phyloP scores from a whole-genome alignment of 805 yeast species.

The Wickerhamomyces chambardii region DNA sequence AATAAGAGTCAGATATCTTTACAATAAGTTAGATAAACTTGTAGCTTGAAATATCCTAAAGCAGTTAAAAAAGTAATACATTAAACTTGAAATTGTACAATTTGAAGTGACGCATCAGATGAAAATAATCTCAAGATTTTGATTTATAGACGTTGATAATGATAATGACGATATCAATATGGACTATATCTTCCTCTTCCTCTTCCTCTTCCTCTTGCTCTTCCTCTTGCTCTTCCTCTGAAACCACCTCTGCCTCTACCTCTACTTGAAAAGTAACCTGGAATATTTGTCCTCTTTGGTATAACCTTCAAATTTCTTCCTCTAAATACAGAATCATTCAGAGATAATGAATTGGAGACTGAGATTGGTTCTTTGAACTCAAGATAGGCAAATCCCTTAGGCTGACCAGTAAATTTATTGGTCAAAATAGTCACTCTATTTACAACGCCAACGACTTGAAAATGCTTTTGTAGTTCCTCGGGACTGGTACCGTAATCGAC shows the following conservation, averaged over 20 bases:
- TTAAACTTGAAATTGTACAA: too few species aligned
- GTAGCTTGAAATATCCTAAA: too few species aligned
- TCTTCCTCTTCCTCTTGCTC: constrained; percentile 24
- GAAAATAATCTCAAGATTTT: too few species aligned
- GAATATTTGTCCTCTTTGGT: constrained; percentile 76
- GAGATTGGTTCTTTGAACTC: constrained; percentile 67
- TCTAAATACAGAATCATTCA: constrained; percentile 57
- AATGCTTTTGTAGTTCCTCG: constrained; percentile 69
- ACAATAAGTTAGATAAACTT: too few species aligned
- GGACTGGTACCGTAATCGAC: constrained; percentile 78
- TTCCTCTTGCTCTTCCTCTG: constrained; percentile 33
- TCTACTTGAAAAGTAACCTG: constrained; percentile 46
- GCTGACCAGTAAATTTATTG: constrained; percentile 69
- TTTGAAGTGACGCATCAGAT: too few species aligned
- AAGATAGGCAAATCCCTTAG: constrained; percentile 82
- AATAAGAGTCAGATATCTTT: too few species aligned
- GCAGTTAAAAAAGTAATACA: too few species aligned
- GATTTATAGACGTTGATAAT: too few species aligned
- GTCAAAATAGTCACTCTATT: constrained; percentile 72
- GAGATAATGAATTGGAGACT: constrained; percentile 54
- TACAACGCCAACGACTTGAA: constrained; percentile 61
- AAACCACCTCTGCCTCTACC: constrained; percentile 46
- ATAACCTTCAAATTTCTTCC: constrained; percentile 68
- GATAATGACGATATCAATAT: constrained; percentile 20
- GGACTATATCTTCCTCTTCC: constrained; percentile 37